Conservation (phyloP, 192 early-diverging fungal species). For the Podila horticola region DNA sequence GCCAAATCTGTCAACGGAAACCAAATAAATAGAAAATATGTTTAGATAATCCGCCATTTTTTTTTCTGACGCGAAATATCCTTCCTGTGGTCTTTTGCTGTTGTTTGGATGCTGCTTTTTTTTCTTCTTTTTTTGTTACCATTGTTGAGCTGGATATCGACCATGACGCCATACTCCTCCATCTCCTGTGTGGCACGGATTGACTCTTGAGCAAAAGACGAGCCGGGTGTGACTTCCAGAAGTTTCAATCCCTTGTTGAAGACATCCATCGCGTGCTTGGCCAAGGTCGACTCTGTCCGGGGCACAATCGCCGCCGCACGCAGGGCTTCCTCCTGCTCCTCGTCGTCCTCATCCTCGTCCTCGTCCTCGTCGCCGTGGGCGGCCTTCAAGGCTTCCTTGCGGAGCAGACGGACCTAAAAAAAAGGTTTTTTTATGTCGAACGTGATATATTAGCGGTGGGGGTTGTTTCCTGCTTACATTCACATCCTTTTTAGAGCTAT, state of each 20-base stretch:
- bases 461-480: no score
- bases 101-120: not conserved
- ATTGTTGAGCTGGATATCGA: constrained; percentile 28
- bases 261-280: constrained; percentile 6
- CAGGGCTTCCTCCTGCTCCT: constrained; percentile 24
- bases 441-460: not conserved
- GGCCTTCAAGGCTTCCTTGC: constrained; percentile 13
- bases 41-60: not conserved
- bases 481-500: no score
- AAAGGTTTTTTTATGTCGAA: not conserved
- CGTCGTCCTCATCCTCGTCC: constrained; percentile 15
- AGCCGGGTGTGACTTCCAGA: constrained; percentile 3
- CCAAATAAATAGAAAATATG: not conserved
- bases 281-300: constrained; percentile 10
- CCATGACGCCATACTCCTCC: constrained; percentile 38
- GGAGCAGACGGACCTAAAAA: constrained; percentile 19
- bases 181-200: constrained; percentile 46
- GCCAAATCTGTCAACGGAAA: constrained; percentile 15
- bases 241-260: constrained; percentile 24
- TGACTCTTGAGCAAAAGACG: constrained; percentile 33
- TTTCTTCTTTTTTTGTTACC: constrained; percentile 13
- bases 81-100: not conserved
- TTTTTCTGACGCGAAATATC: not conserved
- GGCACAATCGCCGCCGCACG: constrained; percentile 20
- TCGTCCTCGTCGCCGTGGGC: constrained; percentile 17